Conservation (phyloP, 2,329 filamentous ascomycete species). For the Aspergillus flavus region DNA sequence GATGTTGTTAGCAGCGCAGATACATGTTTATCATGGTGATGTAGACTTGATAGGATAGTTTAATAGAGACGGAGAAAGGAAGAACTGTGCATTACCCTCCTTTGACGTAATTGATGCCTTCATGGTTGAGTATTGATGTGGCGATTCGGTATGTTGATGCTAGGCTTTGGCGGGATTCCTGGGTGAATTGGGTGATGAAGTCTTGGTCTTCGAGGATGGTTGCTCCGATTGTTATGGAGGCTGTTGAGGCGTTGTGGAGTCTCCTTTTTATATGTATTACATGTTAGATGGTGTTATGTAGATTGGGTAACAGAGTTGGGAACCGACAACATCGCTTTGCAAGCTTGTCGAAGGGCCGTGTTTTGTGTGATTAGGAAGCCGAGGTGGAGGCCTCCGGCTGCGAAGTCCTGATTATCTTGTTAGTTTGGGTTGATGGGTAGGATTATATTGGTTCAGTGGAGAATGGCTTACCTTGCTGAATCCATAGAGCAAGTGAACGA, state of each 20-base stretch:
- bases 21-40: background rate
- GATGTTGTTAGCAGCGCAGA: background rate
- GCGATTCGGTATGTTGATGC: constrained; percentile 32
- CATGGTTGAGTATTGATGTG: constrained; percentile 35
- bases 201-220: constrained; percentile 37
- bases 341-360: constrained; percentile 26
- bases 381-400: constrained; percentile 32
- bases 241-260: constrained; percentile 30
- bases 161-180: constrained; percentile 26
- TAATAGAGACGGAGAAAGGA: background rate
- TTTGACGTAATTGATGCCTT: constrained; percentile 41
- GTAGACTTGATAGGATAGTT: background rate
- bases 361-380: constrained; percentile 33
- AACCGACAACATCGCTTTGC: constrained; percentile 30
- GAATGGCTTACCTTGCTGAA: constrained; percentile 37
- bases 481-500: constrained; percentile 54
- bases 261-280: constrained; percentile 21
- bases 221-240: constrained; percentile 33
- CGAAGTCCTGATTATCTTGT: constrained; percentile 29
- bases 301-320: background rate
- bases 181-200: constrained; percentile 36
- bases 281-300: background rate
- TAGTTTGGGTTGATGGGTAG: constrained; percentile 20
- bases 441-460: constrained; percentile 34
- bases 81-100: constrained; percentile 30